These are phyloP conservation scores for Phialophora verrucosa DNA, from an alignment of 2,329 filamentous ascomycete species.

Conservation along the genomic window DNA sequence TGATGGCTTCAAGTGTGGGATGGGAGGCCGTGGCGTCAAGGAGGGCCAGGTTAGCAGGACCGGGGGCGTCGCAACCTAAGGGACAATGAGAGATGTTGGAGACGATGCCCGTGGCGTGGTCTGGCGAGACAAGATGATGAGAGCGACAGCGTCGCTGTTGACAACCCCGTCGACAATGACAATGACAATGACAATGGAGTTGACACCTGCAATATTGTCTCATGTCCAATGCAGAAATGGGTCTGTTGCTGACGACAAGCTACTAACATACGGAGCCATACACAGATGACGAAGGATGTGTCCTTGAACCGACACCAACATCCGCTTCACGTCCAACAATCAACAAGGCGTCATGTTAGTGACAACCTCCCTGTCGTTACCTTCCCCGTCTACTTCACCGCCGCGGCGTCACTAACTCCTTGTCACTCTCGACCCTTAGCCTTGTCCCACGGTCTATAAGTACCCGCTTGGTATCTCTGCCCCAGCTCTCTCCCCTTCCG, in stretches of 20 bases:
- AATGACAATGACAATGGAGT: background rate
- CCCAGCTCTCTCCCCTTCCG: slow-evolving; percentile 1
- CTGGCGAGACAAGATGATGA: background rate
- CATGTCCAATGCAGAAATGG: background rate
- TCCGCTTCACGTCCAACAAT: background rate
- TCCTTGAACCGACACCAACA: background rate
- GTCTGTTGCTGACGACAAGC: background rate
- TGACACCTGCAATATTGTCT: background rate
- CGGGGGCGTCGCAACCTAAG: background rate
- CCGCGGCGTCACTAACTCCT: background rate
- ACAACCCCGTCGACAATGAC: slow-evolving; percentile 1
- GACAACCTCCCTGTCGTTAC: background rate
- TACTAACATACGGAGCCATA: background rate
- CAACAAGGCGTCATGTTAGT: background rate
- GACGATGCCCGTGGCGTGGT: background rate
- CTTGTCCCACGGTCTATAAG: background rate
- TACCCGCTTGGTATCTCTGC: background rate
- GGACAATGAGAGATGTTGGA: background rate
- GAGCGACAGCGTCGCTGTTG: background rate
- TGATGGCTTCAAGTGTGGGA: slow-evolving; percentile 2
- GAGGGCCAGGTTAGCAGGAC: background rate
- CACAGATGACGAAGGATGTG: background rate
- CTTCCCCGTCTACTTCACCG: background rate
- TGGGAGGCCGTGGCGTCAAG: background rate
- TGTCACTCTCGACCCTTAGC: background rate